Evolutionary conservation across 225 moss, liverwort and hornwort species (phyloP).

Genomic region (Physcomitrellopsis africana): DNA sequence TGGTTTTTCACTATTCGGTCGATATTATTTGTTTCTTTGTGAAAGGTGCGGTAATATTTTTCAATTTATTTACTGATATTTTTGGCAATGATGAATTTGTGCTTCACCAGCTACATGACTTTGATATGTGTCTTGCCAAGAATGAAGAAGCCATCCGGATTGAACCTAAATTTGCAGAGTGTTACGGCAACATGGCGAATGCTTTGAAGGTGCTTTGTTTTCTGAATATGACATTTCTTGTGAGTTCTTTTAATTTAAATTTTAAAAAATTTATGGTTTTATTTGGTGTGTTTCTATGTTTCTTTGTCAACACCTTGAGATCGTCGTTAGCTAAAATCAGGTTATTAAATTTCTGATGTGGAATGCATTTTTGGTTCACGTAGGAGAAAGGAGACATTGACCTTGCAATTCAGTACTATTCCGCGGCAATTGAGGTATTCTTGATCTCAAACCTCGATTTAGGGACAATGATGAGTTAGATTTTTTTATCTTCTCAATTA

Average conservation of each 20-base stretch:
- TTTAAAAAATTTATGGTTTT: no score
- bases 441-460: background rate
- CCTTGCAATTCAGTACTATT: conserved; percentile 93
- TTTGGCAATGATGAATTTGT: no score
- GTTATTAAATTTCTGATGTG: conserved; percentile 10
- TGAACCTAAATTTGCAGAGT: conserved; percentile 97
- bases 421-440: conserved; percentile 86
- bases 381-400: conserved; percentile 99
- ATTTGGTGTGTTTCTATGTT: no score
- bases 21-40: no score
- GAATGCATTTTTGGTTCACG: conserved; percentile 28
- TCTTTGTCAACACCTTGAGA: no score
- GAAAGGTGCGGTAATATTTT: no score
- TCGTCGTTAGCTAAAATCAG: no score
- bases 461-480: background rate
- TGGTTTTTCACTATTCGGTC: no score
- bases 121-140: conserved; percentile 92
- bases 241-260: background rate
- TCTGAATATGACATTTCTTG: background rate
- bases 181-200: conserved; percentile 99
- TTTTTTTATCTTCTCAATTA: no score
- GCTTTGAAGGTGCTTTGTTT: conserved; percentile 80
- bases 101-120: conserved; percentile 77
- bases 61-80: no score
- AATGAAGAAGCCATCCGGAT: conserved; percentile 93